Base-by-base conservation (phyloP, 148 eudicot species). In the Cornus florida region DNA sequence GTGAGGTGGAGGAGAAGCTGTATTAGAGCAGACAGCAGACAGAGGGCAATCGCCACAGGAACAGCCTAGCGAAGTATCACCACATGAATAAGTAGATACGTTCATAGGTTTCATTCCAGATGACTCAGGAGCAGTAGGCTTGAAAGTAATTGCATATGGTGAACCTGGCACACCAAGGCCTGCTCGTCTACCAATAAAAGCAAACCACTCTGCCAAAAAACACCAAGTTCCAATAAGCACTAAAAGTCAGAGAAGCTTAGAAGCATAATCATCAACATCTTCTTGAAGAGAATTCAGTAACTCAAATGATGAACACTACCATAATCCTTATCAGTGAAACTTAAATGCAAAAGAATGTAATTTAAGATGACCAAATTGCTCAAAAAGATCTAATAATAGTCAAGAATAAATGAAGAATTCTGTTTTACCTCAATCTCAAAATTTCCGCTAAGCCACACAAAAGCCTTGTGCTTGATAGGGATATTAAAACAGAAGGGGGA, bases 31-130 rank as follows among this genome's bases (percentile, higher is more conserved):
- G 46, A 87, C 85, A 76, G 90, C 69, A 74, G 99, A 84, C 31
- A 92, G 86, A 79, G 95, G 91, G 75, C 99, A 97, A 86, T 97
- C 99, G 77, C 99, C 99, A 87, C 99, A 97, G 66, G 98, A 97
- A 85, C 99, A 97, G 67, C 99, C 97, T 72, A 97, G 87, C 11
- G 95, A 94, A 74, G 94, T 89, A 76, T 97, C 99, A 80, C 94
- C 83, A 75, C 99, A 97, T 59, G 99, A 89, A 85, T 94, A 97
- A 75, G 92, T 86, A 77, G 99, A 89, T 67, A 85, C 90, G 81
- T 97, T 97, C 99, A 94, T 94, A 79, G 95, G 97, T n/a, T 39
- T 85, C 97, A 97, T 91, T 74, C 94, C 99, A 57, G 92, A 90
- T 78, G 91, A 84, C 76, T 83, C 88, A 24, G 93, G 90, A 76